Conservation (phyloP, 257 asterid genomes). For the Buddleja alternifolia region DNA sequence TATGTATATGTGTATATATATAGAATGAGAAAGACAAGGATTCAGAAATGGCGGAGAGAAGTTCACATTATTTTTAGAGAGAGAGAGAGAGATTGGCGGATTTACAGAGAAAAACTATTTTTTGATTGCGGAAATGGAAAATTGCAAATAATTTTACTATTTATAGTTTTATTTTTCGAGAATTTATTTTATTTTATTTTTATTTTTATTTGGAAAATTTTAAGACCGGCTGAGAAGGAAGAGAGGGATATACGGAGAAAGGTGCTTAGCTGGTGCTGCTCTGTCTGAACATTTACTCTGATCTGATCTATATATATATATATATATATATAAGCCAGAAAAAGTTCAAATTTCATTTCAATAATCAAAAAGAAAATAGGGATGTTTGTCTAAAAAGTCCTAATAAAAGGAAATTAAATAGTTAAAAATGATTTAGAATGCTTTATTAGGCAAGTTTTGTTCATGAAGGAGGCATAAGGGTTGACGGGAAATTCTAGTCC, state of each 20-base stretch:
- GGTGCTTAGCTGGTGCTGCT: conserved; percentile 39
- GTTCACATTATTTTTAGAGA: conserved; percentile 41
- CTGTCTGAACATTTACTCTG: conserved; percentile 37
- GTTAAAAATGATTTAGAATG: too few relatives aligned
- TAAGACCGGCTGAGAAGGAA: neutral
- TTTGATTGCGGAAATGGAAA: conserved; percentile 33
- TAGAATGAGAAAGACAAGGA: conserved; percentile 51
- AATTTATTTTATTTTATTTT: neutral
- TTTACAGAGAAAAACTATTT: conserved; percentile 52
- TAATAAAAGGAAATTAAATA: too few relatives aligned
- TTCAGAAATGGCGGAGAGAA: conserved; percentile 73
- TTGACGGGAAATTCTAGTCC: too few relatives aligned
- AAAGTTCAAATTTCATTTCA: too few relatives aligned
- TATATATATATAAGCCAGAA: too few relatives aligned
- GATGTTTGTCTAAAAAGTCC: too few relatives aligned
- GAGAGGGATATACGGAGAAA: conserved; percentile 34
- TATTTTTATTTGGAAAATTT: neutral
- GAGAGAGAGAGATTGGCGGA: conserved; percentile 58
- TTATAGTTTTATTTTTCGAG: neutral
- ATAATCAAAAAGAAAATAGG: too few relatives aligned
- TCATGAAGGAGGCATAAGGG: too few relatives aligned
- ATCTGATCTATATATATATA: conserved; percentile 17
- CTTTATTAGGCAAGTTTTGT: too few relatives aligned
- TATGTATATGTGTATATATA: conserved; percentile 1
- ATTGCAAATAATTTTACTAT: neutral